Evolutionary conservation across 2,329 filamentous ascomycete genomes (phyloP).

Genomic region (Boeremia exigua): DNA sequence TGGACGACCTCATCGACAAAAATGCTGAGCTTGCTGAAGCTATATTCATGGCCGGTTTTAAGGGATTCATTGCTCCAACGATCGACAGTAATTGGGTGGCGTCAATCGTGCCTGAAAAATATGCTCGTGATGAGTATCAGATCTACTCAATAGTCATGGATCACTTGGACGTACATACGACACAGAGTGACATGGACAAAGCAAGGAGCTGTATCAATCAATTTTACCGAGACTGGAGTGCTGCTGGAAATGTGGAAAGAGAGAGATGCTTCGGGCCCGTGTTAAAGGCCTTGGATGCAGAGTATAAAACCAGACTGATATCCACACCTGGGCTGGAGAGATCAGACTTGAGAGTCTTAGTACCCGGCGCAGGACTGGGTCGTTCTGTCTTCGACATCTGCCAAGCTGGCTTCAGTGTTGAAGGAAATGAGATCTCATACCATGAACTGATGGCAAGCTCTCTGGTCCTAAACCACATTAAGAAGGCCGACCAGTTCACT

Average conservation of each 20-base stretch:
- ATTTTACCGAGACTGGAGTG: conserved; percentile 94
- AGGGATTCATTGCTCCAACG: conserved; percentile 41
- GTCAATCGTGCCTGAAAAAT: conserved; percentile 38
- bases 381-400: conserved; percentile 89
- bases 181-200: conserved; percentile 81
- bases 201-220: conserved; percentile 90
- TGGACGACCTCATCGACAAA: conserved; percentile 86
- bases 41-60: conserved; percentile 66
- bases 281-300: conserved; percentile 65
- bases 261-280: conserved; percentile 79
- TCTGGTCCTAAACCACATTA: conserved; percentile 74
- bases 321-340: conserved; percentile 31
- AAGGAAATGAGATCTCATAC: conserved; percentile 95
- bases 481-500: conserved; percentile 66
- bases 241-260: conserved; percentile 75
- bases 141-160: conserved; percentile 57
- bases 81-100: conserved; percentile 44
- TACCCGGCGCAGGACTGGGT: conserved; percentile 89
- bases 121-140: conserved; percentile 36
- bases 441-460: conserved; percentile 90
- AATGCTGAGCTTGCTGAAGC: conserved; percentile 84
- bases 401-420: conserved; percentile 71
- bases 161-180: conserved; percentile 75
- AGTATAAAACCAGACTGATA: conserved; percentile 43
- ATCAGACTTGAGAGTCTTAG: conserved; percentile 68